Percentiles rank a stretch among this genome's conserved stretches.
Conservation (phyloP, 1,284 basidiomycete species). For the Vanrija pseudolonga region DNA sequence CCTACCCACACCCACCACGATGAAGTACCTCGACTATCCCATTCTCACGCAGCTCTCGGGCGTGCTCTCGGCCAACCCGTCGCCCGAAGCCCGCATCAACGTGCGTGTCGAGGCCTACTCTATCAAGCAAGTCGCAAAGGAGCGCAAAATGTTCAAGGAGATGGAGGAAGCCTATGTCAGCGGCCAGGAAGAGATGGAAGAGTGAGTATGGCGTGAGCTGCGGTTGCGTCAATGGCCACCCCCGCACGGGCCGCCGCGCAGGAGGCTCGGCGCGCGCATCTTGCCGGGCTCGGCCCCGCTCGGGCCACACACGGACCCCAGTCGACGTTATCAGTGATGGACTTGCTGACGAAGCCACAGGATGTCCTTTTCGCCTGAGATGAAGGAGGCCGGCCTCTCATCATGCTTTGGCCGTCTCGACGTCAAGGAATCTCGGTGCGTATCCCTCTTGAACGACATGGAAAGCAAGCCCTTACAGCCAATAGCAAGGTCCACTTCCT, state of each 20-base stretch:
- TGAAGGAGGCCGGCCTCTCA: conserved; percentile 44
- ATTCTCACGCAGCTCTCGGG: conserved; percentile 73
- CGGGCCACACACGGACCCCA: too few relatives aligned
- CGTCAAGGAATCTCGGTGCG: conserved; percentile 47
- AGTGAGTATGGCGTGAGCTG: conserved; percentile 30
- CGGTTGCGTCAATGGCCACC: neutral
- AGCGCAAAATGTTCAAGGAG: conserved; percentile 91
- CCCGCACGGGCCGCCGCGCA: too few relatives aligned
- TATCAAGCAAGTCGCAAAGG: conserved; percentile 94
- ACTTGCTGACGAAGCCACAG: conserved; percentile 15
- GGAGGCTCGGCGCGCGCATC: too few relatives aligned
- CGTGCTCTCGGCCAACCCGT: conserved; percentile 64
- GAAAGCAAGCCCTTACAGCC: neutral
- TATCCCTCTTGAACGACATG: neutral
- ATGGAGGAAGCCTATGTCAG: conserved; percentile 75
- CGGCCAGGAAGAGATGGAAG: conserved; percentile 48
- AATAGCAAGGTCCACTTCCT: conserved; percentile 55
- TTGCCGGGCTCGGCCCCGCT: too few relatives aligned
- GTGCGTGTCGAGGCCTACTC: conserved; percentile 96
- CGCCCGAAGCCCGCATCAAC: conserved; percentile 83
- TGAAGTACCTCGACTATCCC: conserved; percentile 90
- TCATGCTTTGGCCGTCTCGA: conserved; percentile 49
- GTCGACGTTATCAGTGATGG: too few relatives aligned
- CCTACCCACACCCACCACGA: conserved; percentile 41
- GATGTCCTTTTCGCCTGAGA: conserved; percentile 49